Conservation (phyloP, 2,329 filamentous ascomycete species). For the Aureobasidium sp. region DNA sequence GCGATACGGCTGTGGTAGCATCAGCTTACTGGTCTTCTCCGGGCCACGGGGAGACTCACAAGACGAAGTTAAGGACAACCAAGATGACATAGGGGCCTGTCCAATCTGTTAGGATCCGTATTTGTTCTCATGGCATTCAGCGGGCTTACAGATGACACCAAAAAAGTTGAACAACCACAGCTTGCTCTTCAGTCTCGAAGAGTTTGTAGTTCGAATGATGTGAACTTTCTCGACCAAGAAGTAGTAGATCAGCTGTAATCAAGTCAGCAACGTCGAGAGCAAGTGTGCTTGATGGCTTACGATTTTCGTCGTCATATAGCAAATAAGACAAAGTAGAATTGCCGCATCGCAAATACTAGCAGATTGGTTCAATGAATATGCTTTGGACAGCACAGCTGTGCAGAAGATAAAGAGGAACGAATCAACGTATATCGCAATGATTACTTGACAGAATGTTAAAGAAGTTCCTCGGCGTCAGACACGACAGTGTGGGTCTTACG, state of each 20-base stretch:
- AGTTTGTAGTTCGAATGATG: constrained; percentile 50
- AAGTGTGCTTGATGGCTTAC: background rate
- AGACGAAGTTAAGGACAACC: constrained; percentile 54
- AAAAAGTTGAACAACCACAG: constrained; percentile 57
- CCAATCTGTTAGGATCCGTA: constrained; percentile 31
- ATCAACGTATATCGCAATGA: constrained; percentile 54
- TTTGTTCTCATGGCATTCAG: background rate
- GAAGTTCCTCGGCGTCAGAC: background rate
- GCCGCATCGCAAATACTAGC: constrained; percentile 49
- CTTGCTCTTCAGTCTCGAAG: constrained; percentile 48
- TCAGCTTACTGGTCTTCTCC: background rate
- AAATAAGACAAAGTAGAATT: constrained; percentile 54
- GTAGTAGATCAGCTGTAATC: constrained; percentile 48
- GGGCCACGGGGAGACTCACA: constrained; percentile 35
- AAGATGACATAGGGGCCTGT: constrained; percentile 32
- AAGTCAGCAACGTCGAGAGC: background rate
- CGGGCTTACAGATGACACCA: constrained; percentile 32
- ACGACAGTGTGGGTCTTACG: constrained; percentile 15
- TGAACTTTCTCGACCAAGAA: constrained; percentile 61
- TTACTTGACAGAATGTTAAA: constrained; percentile 37
- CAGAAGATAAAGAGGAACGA: constrained; percentile 55
- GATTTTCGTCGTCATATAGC: constrained; percentile 59
- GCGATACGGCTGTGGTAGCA: constrained; percentile 45
- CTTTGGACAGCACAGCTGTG: constrained; percentile 51
- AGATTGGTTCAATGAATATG: constrained; percentile 50